These are phyloP conservation scores for Lachnellula hyalina DNA, from an alignment of 2,329 filamentous ascomycete species.

Conservation along the genomic window DNA sequence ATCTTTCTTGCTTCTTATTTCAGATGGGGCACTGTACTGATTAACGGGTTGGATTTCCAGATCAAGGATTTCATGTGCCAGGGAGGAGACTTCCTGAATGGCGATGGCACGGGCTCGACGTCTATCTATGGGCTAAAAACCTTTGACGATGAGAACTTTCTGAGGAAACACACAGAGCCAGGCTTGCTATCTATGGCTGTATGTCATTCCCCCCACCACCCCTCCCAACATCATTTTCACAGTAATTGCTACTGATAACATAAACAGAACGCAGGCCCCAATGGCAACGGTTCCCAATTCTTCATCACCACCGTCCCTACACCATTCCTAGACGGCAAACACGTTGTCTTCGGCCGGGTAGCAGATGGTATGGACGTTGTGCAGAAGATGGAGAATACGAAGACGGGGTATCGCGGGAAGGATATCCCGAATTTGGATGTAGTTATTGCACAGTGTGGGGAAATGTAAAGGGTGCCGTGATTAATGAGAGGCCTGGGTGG, in stretches of 20 bases:
- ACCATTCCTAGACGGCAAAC: conserved; percentile 85
- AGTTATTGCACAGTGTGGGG: conserved; percentile 78
- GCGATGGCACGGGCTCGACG: conserved; percentile 82
- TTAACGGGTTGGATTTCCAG: conserved; percentile 38
- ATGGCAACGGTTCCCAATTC: conserved; percentile 94
- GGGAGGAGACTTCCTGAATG: conserved; percentile 91
- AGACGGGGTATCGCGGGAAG: conserved; percentile 66
- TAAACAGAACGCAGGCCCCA: conserved; percentile 74
- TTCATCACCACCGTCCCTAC: conserved; percentile 91
- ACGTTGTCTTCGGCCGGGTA: conserved; percentile 92
- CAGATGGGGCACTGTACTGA: neutral
- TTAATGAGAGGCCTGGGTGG: neutral
- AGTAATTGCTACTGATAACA: conserved; percentile 1
- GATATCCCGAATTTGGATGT: conserved; percentile 85
- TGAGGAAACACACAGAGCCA: conserved; percentile 67
- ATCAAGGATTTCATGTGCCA: conserved; percentile 98
- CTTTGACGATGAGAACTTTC: conserved; percentile 90
- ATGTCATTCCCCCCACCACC: conserved; percentile 34
- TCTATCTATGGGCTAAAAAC: conserved; percentile 81
- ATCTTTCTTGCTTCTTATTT: conserved; percentile 9
- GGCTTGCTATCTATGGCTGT: conserved; percentile 92
- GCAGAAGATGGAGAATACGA: conserved; percentile 84
- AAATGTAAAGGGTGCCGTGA: conserved; percentile 59
- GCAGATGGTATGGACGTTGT: conserved; percentile 87
- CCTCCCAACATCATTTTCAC: conserved; percentile 1